Evolutionary conservation across 768 basidiomycete genomes (phyloP), one percentile per base, ranked within the genome.

Genomic region (Pisolithus orientalis): DNA sequence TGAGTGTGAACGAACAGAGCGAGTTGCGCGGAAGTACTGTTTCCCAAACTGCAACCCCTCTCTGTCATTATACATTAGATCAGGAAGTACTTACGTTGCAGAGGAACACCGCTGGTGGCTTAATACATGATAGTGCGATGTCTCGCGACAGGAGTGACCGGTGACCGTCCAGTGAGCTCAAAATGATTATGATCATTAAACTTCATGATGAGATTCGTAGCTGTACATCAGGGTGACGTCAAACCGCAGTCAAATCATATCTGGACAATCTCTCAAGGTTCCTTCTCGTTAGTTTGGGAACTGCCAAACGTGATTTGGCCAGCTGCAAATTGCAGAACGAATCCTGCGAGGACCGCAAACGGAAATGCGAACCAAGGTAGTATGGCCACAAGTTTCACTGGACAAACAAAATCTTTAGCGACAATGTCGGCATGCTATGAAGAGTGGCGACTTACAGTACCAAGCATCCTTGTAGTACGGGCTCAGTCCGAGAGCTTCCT

Each of bases 291-390:
- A 29, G 5, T n/a, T 28, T 7, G 4, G 24, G 27, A 31, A 47
- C 9, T 6, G 13, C 17, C 34, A 46, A 28, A 28, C 4, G 34
- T 14, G 17, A 32, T 52, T 51, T 52, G 56, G n/a, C 53, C 1
- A 17, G 68, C 60, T 14, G 74, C 67, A 2, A 66, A 14, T 50
- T 70, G 69, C 6, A 71, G 57, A 47, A 75, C 62, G 29, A 64
- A 58, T 21, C 73, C 69, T 8, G 77, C 61, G 47, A 67, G 64
- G 44, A 65, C 32, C 16, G 70, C 66, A 53, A 75, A 76, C 6
- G 79, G 57, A 54, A 75, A 54, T 0, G 78, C 59, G 55, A 80
- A 67, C 82, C 82, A 84, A 1, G 79, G 77, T 29, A 82, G 58
- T 52, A 80, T 72, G 1, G 79, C 77, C 17, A 77, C 60, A 25